These are phyloP conservation scores for Saccharomycopsis synnaedendra DNA, from an alignment of 805 yeast genomes.

Conservation along the genomic window DNA sequence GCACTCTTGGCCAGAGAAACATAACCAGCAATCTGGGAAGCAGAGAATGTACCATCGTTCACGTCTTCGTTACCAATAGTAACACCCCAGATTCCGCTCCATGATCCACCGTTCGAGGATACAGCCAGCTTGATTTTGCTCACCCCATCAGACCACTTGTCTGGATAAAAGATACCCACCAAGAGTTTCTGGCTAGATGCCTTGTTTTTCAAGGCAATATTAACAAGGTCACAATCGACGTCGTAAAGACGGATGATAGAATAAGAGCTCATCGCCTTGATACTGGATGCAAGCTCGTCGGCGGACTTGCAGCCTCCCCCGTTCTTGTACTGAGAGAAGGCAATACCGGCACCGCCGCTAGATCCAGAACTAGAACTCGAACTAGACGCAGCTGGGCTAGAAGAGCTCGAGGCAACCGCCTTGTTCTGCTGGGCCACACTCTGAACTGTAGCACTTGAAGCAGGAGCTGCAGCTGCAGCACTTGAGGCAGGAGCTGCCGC, in stretches of 20 bases:
- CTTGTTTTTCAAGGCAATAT: conserved; percentile 57
- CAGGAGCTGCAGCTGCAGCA: conserved; percentile 3
- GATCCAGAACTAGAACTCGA: conserved; percentile 13
- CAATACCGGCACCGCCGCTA: conserved; percentile 42
- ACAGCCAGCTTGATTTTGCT: conserved; percentile 48
- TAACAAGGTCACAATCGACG: conserved; percentile 76
- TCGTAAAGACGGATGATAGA: conserved; percentile 69
- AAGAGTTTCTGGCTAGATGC: conserved; percentile 53
- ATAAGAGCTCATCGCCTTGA: conserved; percentile 40
- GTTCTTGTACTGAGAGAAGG: conserved; percentile 68
- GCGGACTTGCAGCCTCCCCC: conserved; percentile 63
- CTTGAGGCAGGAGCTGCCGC: conserved; percentile 2
- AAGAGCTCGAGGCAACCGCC: not conserved
- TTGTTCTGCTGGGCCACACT: not conserved
- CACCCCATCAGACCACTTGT: conserved; percentile 42
- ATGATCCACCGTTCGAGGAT: conserved; percentile 37
- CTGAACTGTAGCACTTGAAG: not conserved
- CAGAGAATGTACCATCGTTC: conserved; percentile 68
- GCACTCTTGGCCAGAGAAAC: conserved; percentile 45
- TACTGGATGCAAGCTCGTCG: conserved; percentile 44
- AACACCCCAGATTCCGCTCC: conserved; percentile 58
- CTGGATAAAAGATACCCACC: conserved; percentile 59
- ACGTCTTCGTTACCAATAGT: conserved; percentile 96
- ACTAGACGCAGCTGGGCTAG: conserved; percentile 1
- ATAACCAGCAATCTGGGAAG: conserved; percentile 38